These are phyloP conservation scores for Eimeria maxima DNA, from an alignment of 169 alveolate species.

Conservation along the genomic window DNA sequence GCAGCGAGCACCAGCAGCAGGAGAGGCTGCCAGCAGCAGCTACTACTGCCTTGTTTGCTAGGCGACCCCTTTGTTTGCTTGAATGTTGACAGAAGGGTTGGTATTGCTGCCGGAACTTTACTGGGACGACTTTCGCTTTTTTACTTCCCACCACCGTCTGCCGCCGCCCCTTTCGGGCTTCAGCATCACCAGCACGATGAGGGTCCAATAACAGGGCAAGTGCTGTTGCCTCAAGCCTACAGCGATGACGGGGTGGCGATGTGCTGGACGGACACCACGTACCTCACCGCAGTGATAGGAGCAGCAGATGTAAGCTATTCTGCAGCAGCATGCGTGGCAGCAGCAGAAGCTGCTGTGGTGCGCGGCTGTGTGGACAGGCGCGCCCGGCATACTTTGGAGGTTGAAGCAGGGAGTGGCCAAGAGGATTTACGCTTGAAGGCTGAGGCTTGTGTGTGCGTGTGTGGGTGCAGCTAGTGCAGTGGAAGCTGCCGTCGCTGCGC, in stretches of 20 bases:
- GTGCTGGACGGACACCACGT: constrained; percentile 67
- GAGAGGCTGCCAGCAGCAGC: constrained; percentile 36
- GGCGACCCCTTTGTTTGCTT: constrained; percentile 78
- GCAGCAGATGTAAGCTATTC: constrained; percentile 46
- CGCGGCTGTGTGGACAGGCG: too few species aligned
- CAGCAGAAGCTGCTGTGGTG: constrained; percentile 14
- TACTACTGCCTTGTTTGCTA: constrained; percentile 67
- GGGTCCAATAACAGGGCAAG: constrained; percentile 14
- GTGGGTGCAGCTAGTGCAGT: constrained; percentile 67
- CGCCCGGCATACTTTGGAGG: not conserved
- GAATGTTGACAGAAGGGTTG: constrained; percentile 59
- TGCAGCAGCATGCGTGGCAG: not conserved
- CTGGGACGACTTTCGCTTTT: constrained; percentile 78
- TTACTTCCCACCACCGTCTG: not conserved
- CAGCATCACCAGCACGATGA: constrained; percentile 52
- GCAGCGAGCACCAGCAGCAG: constrained; percentile 15
- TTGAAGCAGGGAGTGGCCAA: not conserved
- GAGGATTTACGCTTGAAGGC: not conserved
- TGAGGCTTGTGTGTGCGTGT: not conserved
- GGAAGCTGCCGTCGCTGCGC: constrained; percentile 75
- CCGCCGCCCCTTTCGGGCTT: constrained; percentile 13
- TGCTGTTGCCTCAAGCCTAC: constrained; percentile 73
- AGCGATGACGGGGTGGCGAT: constrained; percentile 77
- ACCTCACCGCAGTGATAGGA: constrained; percentile 64
- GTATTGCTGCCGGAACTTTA: constrained; percentile 79